Conservation (phyloP, 1,139 yeast species). For the Petasospora fabianii region DNA sequence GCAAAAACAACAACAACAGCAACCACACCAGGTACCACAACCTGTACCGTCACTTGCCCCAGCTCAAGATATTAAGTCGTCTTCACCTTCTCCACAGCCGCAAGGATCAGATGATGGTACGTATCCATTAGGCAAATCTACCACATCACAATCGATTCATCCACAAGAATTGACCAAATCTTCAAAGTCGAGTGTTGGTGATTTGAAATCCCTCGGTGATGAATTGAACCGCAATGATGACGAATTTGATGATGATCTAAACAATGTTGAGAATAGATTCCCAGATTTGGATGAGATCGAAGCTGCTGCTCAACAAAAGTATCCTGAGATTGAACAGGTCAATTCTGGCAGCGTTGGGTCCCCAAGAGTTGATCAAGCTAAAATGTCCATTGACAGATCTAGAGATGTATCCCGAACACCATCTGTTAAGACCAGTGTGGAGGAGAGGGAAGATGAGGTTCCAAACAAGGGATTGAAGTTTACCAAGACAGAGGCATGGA, state of each 20-base stretch:
- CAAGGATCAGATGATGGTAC: too few species aligned
- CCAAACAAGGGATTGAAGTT: conserved; percentile 16
- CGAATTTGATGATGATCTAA: conserved; percentile 11
- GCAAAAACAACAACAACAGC: conserved; percentile 2
- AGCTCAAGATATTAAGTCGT: too few species aligned
- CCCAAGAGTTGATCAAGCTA: too few species aligned
- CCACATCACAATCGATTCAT: conserved; percentile 13
- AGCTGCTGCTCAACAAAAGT: conserved; percentile 16
- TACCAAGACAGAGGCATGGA: conserved; percentile 25
- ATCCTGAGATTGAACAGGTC: conserved; percentile 15
- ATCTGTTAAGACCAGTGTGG: background rate
- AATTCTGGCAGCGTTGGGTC: conserved; percentile 1
- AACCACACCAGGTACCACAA: background rate
- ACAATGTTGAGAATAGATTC: conserved; percentile 24
- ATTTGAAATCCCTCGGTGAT: conserved; percentile 10
- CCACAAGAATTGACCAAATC: conserved; percentile 23
- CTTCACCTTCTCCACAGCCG: too few species aligned
- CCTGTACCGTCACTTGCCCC: conserved; percentile 2
- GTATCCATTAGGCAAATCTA: too few species aligned
- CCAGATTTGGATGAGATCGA: conserved; percentile 24
- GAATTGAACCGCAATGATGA: conserved; percentile 7
- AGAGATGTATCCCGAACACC: conserved; percentile 7
- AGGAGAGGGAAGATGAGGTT: background rate
- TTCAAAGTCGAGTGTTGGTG: conserved; percentile 22
- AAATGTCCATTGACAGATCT: conserved; percentile 6